phyloP scores from a whole-genome alignment of 164 flowering plant species.

The Pachysandra terminalis region DNA sequence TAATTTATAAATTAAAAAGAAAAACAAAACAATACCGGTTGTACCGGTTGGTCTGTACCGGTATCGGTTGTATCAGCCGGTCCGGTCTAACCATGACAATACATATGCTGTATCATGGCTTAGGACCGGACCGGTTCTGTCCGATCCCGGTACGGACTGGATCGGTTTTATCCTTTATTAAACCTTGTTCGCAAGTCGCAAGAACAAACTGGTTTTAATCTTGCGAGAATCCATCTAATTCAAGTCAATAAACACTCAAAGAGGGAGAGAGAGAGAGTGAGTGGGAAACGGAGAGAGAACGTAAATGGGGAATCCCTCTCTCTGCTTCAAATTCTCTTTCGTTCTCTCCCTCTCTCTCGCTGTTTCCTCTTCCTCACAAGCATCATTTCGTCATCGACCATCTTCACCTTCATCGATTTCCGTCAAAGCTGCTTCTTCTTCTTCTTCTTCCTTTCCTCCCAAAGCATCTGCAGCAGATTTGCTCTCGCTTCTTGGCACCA shows the following conservation, averaged over 20 bases:
- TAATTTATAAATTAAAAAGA: too few species aligned
- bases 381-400: conserved; percentile 3
- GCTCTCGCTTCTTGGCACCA: conserved; percentile 63
- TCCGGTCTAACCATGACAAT: too few species aligned
- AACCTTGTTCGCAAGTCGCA: too few species aligned
- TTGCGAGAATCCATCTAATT: too few species aligned
- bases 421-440: conserved; percentile 17
- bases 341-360: conserved; percentile 51
- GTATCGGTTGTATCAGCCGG: too few species aligned
- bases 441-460: conserved; percentile 15
- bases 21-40: too few species aligned
- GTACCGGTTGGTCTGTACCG: too few species aligned
- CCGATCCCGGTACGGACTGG: too few species aligned
- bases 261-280: background rate
- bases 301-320: conserved; percentile 20
- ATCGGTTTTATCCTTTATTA: too few species aligned
- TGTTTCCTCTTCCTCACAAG: conserved; percentile 16
- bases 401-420: conserved; percentile 3
- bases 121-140: too few species aligned
- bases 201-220: too few species aligned
- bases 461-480: conserved; percentile 56
- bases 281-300: conserved; percentile 9
- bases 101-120: too few species aligned
- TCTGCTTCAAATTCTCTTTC: conserved; percentile 36
- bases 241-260: background rate